These are phyloP conservation scores for Trichosanthes truncata DNA, from an alignment of 306 rosid species.

Conservation along the genomic window DNA sequence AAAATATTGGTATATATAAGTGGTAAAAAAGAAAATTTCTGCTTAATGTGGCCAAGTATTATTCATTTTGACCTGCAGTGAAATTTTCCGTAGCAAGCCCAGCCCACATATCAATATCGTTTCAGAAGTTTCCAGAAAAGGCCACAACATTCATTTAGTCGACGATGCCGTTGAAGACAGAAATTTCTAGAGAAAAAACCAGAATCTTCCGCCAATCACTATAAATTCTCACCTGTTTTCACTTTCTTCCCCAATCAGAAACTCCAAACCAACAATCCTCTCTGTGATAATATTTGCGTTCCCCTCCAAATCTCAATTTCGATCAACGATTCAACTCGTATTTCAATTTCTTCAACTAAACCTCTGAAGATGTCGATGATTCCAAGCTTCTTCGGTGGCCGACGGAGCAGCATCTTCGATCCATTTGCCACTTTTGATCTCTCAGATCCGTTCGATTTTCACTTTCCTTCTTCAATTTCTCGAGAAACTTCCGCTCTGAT, in stretches of 20 bases:
- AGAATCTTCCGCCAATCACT: not conserved
- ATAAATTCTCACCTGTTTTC: not conserved
- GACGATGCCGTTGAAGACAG: not conserved
- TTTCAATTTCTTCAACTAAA: not conserved
- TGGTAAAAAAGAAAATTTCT: no score
- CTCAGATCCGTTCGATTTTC: constrained; percentile 18
- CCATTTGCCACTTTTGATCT: constrained; percentile 6
- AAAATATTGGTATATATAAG: no score
- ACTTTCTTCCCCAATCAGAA: not conserved
- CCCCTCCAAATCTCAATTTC: not conserved
- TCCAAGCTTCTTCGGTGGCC: constrained; percentile 19
- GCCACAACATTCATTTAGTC: not conserved
- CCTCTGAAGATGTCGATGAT: constrained; percentile 13
- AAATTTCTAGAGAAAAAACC: not conserved
- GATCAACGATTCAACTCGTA: not conserved
- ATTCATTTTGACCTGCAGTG: no score
- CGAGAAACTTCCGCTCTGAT: constrained; percentile 3
- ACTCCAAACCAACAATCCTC: not conserved
- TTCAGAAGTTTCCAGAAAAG: not conserved
- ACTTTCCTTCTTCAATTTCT: not conserved
- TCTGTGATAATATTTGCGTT: not conserved
- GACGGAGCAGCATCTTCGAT: constrained; percentile 7
- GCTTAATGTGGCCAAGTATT: no score
- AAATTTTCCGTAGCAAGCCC: no score
- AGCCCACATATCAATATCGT: no score